Base-by-base conservation (phyloP, 805 yeast species). In the Saccharomycopsis sp. region DNA sequence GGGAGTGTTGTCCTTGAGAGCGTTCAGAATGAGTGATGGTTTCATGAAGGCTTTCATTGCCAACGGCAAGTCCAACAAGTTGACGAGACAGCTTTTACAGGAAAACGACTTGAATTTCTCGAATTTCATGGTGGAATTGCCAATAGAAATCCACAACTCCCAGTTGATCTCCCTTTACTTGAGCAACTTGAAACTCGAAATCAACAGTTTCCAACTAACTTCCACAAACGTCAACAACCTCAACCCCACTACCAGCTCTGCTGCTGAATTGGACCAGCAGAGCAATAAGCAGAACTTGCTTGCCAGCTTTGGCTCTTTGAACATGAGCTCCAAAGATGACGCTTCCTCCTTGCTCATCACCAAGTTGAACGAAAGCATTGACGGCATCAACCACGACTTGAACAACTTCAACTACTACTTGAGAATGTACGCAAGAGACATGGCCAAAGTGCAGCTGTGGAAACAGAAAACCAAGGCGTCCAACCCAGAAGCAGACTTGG, bases 381-480 rank as follows among this genome's bases (percentile, higher is more conserved):
- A 83, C 59, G 77, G 80, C 36, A 77, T 75, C 64, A 79, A 78
- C 63, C 78, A 78, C 58, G 87, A 80, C 57, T 83, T 80, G 58
- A 78, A 80, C 51, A 82, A 78, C 62, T 77, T 80, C 68, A 80
- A 81, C 66, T 82, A 79, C 62, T 81, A 74, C 65, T 92, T 82
- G 63, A 76, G 94, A 65, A 79, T 75, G 52, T 66, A 75, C 45
- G 71, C 77, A 36, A 72, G 86, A 57, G 94, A 83, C 57, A 65
- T 69, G 58, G 61, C 75, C 46, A 81, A 79, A 64, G 69, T 83
- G 50, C 66, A 68, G 49, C 84, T 77, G 56, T 83, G 89, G 88
- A 78, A 79, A 56, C 76, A 72, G 54, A 76, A 74, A 59, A 66
- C 82, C 56, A 71, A 72, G 59, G 66, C 70, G 45, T 66, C 68